Evolutionary conservation across 768 basidiomycete genomes (phyloP).

Genomic region (Suillus variegatus): DNA sequence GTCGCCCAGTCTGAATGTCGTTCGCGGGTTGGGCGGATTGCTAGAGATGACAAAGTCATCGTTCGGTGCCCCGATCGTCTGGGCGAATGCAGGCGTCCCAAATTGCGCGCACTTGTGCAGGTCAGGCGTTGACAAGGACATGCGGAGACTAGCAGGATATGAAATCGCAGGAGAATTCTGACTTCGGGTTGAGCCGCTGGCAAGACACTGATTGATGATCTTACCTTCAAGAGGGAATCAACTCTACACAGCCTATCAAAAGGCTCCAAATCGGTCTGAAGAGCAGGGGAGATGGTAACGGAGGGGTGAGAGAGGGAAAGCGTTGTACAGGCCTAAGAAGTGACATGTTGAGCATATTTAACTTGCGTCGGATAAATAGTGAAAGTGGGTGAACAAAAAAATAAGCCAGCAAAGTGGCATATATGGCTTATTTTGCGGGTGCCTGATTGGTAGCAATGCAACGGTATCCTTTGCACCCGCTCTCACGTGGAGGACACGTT

Average conservation of each 20-base stretch:
- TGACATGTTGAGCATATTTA: conserved; percentile 13
- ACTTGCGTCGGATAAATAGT: conserved; percentile 20
- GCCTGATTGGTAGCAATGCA: conserved; percentile 5
- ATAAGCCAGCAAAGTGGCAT: not conserved
- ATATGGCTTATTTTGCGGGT: not conserved
- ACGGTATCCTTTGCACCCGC: conserved; percentile 3
- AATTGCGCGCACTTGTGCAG: conserved; percentile 26
- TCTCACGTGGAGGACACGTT: conserved; percentile 20
- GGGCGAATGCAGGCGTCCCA: conserved; percentile 10
- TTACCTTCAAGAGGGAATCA: conserved; percentile 28
- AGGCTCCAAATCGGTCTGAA: conserved; percentile 65
- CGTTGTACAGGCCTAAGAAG: conserved; percentile 52
- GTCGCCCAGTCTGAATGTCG: conserved; percentile 67
- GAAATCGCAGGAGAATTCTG: conserved; percentile 12
- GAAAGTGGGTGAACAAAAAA: conserved; percentile 14
- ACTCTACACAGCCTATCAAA: conserved; percentile 56
- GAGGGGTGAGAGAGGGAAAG: conserved; percentile 50
- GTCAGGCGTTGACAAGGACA: conserved; percentile 36
- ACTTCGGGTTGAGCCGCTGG: conserved; percentile 5
- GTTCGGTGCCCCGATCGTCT: conserved; percentile 8
- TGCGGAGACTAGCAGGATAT: conserved; percentile 27
- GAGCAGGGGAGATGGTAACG: conserved; percentile 54
- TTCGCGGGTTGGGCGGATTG: conserved; percentile 72
- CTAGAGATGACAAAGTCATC: conserved; percentile 59
- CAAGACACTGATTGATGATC: conserved; percentile 25